A percentile compares a stretch with the other conserved stretches of the same genome.
Conservation (phyloP, 129 eudicot genomes). For the Flaveria trinervia region DNA sequence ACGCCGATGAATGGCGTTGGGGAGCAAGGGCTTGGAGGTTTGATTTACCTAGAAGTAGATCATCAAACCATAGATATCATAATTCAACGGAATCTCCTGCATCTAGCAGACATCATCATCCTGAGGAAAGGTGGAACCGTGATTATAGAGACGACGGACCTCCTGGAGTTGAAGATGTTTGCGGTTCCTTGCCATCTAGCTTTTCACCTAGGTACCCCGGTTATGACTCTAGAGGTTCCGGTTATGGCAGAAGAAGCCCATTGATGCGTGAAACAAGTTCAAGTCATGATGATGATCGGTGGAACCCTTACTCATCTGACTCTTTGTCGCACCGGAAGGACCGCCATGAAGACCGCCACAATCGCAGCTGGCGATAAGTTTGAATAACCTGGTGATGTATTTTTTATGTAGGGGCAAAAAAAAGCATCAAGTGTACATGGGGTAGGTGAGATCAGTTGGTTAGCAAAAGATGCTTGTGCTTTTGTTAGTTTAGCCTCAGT, state of each 20-base stretch:
- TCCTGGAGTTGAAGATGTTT: slow-evolving; percentile 60
- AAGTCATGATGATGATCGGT: slow-evolving; percentile 36
- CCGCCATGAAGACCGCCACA: slow-evolving; percentile 36
- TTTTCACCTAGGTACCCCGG: slow-evolving; percentile 50
- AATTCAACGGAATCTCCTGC: slow-evolving; percentile 37
- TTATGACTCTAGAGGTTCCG: slow-evolving; percentile 58
- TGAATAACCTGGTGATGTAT: neutral
- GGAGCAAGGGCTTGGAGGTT: slow-evolving; percentile 50
- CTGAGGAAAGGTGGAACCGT: slow-evolving; percentile 52
- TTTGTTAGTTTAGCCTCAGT: slow-evolving; percentile 33
- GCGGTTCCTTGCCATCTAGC: slow-evolving; percentile 46
- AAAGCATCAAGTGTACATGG: slow-evolving; percentile 30
- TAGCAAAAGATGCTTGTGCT: slow-evolving; percentile 29
- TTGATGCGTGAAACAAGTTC: slow-evolving; percentile 40
- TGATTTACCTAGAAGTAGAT: slow-evolving; percentile 45
- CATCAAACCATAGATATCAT: slow-evolving; percentile 44
- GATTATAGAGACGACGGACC: slow-evolving; percentile 69
- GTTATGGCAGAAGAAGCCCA: slow-evolving; percentile 57
- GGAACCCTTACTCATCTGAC: slow-evolving; percentile 33
- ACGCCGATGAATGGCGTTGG: slow-evolving; percentile 83
- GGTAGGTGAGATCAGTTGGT: slow-evolving; percentile 25
- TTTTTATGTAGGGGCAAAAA: slow-evolving; percentile 20
- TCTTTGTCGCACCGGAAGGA: slow-evolving; percentile 37
- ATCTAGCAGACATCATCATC: slow-evolving; percentile 34
- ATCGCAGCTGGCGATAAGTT: slow-evolving; percentile 38